phyloP scores from a whole-genome alignment of 2,329 filamentous ascomycete genomes.

The Zymoseptoria ardabiliae region DNA sequence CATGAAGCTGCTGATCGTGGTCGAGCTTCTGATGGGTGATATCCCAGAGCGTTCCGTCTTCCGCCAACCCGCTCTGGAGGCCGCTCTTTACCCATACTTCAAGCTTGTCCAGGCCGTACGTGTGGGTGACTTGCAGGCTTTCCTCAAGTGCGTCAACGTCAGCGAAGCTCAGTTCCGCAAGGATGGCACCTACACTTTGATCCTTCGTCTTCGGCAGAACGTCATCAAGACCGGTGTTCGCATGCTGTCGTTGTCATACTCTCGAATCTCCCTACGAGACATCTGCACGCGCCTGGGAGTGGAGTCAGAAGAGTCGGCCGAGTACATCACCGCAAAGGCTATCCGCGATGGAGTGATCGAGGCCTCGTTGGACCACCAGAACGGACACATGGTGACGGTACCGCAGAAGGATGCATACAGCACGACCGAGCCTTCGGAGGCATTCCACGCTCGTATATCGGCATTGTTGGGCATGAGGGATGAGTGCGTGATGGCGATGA shows the following conservation, averaged over 20 bases:
- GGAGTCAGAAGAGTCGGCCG: conserved; percentile 91
- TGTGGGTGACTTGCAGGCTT: conserved; percentile 91
- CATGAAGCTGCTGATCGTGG: conserved; percentile 91
- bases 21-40: conserved; percentile 96
- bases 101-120: conserved; percentile 89
- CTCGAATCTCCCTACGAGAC: conserved; percentile 89
- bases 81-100: conserved; percentile 85
- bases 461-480: conserved; percentile 89
- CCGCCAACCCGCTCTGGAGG: conserved; percentile 79
- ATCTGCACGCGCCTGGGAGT: conserved; percentile 93
- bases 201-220: conserved; percentile 90
- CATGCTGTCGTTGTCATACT: conserved; percentile 98
- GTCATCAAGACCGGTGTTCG: conserved; percentile 99
- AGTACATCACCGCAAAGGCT: conserved; percentile 98
- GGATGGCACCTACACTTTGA: conserved; percentile 91
- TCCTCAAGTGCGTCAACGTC: conserved; percentile 75
- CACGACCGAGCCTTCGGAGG: conserved; percentile 89
- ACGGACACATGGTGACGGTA: conserved; percentile 97
- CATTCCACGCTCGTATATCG: conserved; percentile 92
- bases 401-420: conserved; percentile 93
- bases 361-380: conserved; percentile 86
- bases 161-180: conserved; percentile 80
- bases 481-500: conserved; percentile 98
- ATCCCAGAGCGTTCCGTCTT: conserved; percentile 94
- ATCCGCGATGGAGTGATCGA: conserved; percentile 97